These are phyloP conservation scores for Cystobasidiopsis lactophilus DNA, from an alignment of 768 basidiomycete species.

Conservation along the genomic window DNA sequence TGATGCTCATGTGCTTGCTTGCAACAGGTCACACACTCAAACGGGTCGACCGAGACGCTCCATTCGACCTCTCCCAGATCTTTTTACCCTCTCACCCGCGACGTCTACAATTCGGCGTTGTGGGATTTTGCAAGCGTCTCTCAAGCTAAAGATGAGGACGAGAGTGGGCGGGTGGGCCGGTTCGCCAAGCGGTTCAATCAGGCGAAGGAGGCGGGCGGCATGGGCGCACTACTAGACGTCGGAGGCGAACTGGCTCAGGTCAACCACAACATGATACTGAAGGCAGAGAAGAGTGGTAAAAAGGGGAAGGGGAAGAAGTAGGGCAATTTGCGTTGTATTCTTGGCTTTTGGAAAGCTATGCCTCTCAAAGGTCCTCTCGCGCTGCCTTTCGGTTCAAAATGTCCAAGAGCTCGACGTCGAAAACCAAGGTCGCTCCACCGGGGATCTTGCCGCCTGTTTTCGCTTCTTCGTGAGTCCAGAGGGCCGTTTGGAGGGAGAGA, in stretches of 20 bases:
- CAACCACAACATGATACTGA: not conserved
- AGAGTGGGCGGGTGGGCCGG: conserved; percentile 8
- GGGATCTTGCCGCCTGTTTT: not conserved
- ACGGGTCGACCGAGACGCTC: conserved; percentile 1
- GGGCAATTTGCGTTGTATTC: not conserved
- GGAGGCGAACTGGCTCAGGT: not conserved
- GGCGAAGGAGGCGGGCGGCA: not conserved
- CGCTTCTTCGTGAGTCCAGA: too few species aligned
- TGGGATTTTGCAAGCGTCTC: conserved; percentile 1
- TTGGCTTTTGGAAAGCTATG: too few species aligned
- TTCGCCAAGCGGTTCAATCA: conserved; percentile 2
- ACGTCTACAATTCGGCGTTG: conserved; percentile 8
- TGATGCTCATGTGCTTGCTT: not conserved
- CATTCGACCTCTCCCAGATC: conserved; percentile 7
- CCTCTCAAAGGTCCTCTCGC: not conserved
- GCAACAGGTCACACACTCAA: conserved; percentile 5
- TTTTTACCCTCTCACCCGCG: conserved; percentile 3
- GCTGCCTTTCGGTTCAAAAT: not conserved
- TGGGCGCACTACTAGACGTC: not conserved
- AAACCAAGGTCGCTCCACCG: not conserved
- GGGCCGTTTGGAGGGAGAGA: too few species aligned
- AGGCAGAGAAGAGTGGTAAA: not conserved
- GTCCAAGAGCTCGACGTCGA: not conserved
- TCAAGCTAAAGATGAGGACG: conserved; percentile 3
- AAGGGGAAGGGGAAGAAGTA: conserved; percentile 2